Percentiles rank a stretch among this genome's conserved stretches.
Conservation (phyloP, 768 basidiomycete genomes). For the Lactarius tabidus region DNA sequence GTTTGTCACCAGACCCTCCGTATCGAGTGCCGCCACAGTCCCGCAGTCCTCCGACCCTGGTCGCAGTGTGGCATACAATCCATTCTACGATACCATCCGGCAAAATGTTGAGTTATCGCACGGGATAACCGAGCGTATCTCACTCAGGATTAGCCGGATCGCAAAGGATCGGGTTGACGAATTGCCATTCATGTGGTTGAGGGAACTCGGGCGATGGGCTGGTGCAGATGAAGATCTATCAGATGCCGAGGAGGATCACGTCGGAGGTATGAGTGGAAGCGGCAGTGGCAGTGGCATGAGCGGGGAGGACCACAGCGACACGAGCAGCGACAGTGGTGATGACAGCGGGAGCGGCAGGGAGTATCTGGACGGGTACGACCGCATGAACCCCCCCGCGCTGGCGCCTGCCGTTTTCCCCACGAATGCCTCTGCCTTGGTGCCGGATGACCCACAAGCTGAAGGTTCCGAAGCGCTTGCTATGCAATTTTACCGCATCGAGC, state of each 20-base stretch:
- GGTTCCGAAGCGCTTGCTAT: conserved; percentile 78
- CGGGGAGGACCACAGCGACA: conserved; percentile 19
- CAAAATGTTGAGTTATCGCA: conserved; percentile 79
- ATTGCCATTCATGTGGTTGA: conserved; percentile 76
- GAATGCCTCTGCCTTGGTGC: conserved; percentile 6
- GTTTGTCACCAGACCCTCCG: conserved; percentile 4
- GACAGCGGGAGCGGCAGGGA: conserved; percentile 14
- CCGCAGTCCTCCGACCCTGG: conserved; percentile 22
- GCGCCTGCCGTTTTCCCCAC: conserved; percentile 6
- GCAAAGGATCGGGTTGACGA: conserved; percentile 49
- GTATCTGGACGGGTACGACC: neutral
- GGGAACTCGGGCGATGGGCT: conserved; percentile 60
- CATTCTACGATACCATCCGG: conserved; percentile 93
- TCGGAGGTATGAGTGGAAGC: conserved; percentile 13
- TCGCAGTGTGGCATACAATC: conserved; percentile 56
- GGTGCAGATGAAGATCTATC: conserved; percentile 27
- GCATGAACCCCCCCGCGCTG: neutral
- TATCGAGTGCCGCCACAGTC: conserved; percentile 3
- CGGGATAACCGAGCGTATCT: conserved; percentile 71
- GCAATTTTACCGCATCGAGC: conserved; percentile 92
- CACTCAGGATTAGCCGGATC: conserved; percentile 51
- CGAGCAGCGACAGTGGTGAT: conserved; percentile 22
- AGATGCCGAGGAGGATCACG: conserved; percentile 22
- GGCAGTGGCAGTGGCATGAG: conserved; percentile 22
- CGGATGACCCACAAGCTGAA: conserved; percentile 41